Evolutionary conservation across 2,329 filamentous ascomycete species (phyloP), one percentile per base, ranked within the genome.

Genomic region (Hymenoscyphus albidus): DNA sequence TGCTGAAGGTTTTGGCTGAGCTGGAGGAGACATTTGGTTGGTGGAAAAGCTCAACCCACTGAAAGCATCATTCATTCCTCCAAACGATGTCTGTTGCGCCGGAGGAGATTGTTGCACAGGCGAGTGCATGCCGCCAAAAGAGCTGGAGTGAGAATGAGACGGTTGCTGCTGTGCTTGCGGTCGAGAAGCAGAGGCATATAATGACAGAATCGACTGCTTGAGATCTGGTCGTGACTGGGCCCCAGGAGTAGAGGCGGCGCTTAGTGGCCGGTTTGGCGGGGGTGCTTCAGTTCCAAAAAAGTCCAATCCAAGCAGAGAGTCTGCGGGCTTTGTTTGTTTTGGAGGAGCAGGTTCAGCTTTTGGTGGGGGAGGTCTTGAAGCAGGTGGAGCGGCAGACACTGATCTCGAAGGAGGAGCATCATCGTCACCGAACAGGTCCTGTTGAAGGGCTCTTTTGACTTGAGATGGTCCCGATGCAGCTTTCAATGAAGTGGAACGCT

Each of bases 171-270:
- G 81, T 71, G 86, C 81, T 71, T 91, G 89, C n/a, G 91, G 87
- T 74, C 92, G 90, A 1, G 93, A 90, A 5, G 87, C 86, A 7
- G 92, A 90, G 12, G 93, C 92, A 75, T 99, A 99, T 16, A 99
- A 84, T 7, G 95, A 99, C 59, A 99, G 80, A 66, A 99, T 99
- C 2, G 94, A 98, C 77, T 97, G 94, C 79, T 99, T 99, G 66
- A 99, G 81, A 75, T 99, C 95, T 2, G 94, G 93, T 67, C 95
- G 85, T 57, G 93, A 96, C 71, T 91, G 88, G 13, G 83, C 76
- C 5, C 83, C 82, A 57, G 85, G 79, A 13, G 88, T 85, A 18
- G 88, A 87, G 4, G 88, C 85, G 22, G 92, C 92, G 78, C 92
- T 97, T 5, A 91, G 86, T n/a, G 93, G 91, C 62, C 93, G 85